Base-by-base conservation (phyloP, 768 basidiomycete genomes). In the Termitomyces titanicus region DNA sequence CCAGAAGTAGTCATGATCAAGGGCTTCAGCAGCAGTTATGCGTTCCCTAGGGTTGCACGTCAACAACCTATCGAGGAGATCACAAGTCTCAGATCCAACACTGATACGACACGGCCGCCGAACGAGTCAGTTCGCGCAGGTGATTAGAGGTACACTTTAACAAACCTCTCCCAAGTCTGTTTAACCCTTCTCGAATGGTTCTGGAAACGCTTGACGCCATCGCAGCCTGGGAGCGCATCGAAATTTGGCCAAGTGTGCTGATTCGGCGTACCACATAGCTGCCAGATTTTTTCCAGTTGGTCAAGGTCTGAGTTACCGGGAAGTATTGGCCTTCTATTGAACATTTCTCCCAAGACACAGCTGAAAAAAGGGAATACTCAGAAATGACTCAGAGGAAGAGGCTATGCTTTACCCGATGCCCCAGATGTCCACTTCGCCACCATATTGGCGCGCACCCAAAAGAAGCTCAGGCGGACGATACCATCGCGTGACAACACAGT, bases 331-430 rank as follows among this genome's bases (percentile, higher is more conserved):
- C 82, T 78, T 42, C 88, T 83, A 54, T 81, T 79, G 69, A 92
- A 96, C 93, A 98, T 98, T 71, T 99, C 97, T 29, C 89, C 96
- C n/a, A 98, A 76, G 27, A 98, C 92, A 69, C 96, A 97, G 7
- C 93, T 95, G 58, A 24, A 53, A n/a, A 45, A 46, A 10, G 24
- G 56, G 39, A 25, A 12, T 45, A 31, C 42, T 10, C 33, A 48
- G 33, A 18, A 1, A 18, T 9, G 40, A 15, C 20, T n/a, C 11
- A 18, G 57, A 37, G n/a, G 44, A 47, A 7, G 31, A 7, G 10
- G 29, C 33, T 25, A 44, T 39, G 25, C 75, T 85, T 63, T 67
- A 95, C 85, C 96, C 97, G 51, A 98, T 86, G 7, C 96, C 94
- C 97, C 97, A 99, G 64, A 99, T 87, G 70, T 99, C 97, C 40